Evolutionary conservation across 179 eudicot genomes (phyloP).

Genomic region (Nepenthes alata): DNA sequence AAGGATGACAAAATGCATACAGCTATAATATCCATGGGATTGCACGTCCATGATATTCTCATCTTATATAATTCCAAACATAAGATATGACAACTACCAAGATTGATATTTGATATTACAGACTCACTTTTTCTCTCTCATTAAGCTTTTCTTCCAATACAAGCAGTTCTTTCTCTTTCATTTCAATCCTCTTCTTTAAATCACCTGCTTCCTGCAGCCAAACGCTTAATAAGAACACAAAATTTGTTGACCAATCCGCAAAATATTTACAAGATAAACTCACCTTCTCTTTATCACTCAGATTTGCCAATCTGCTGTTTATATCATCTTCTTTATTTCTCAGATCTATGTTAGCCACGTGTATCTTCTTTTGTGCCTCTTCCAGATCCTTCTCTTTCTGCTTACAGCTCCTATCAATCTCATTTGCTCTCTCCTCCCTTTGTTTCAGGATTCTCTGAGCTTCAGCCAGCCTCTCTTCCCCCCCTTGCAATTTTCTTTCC

Average conservation of each 20-base stretch:
- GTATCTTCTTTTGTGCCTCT: slow-evolving; percentile 44
- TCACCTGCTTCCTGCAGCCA: slow-evolving; percentile 50
- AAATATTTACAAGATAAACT: slow-evolving; percentile 9
- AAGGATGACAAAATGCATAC: too few relatives aligned
- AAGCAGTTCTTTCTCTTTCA: slow-evolving; percentile 59
- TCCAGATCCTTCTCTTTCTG: slow-evolving; percentile 54
- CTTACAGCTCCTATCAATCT: slow-evolving; percentile 36
- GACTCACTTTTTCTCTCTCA: slow-evolving; percentile 64
- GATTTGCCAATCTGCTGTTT: slow-evolving; percentile 26
- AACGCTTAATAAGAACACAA: neutral
- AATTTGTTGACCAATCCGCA: neutral
- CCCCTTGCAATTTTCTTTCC: slow-evolving; percentile 83
- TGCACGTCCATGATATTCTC: too few relatives aligned
- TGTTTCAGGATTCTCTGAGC: slow-evolving; percentile 51
- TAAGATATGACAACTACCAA: too few relatives aligned
- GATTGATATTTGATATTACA: too few relatives aligned
- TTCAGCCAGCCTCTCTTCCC: slow-evolving; percentile 68
- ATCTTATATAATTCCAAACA: too few relatives aligned
- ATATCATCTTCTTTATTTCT: slow-evolving; percentile 65
- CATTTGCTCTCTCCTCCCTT: slow-evolving; percentile 66
- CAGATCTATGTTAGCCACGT: slow-evolving; percentile 30
- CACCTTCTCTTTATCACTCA: slow-evolving; percentile 61
- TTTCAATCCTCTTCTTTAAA: slow-evolving; percentile 35
- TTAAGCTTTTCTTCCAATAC: slow-evolving; percentile 46
- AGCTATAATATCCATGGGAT: too few relatives aligned